Percentiles rank a stretch among this genome's conserved stretches.
Conservation (phyloP, 1,139 yeast species). For the Magnusiomyces ingens region DNA sequence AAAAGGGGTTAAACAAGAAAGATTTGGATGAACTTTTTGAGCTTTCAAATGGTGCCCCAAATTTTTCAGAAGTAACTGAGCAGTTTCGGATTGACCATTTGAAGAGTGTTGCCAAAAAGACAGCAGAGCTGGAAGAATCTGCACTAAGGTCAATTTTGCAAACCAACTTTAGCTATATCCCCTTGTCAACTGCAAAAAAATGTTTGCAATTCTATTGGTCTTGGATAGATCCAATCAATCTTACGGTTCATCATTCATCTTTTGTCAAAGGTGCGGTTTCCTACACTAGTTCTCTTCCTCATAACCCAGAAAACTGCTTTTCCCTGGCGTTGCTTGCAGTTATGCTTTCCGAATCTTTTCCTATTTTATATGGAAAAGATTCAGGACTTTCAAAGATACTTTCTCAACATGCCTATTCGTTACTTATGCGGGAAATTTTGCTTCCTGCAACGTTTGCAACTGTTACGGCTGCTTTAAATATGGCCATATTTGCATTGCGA, state of each 20-base stretch:
- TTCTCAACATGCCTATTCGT: conserved; percentile 13
- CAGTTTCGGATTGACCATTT: background rate
- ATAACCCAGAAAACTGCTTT: conserved; percentile 9
- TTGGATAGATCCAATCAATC: conserved; percentile 14
- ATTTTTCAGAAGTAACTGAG: background rate
- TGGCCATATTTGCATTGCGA: conserved; percentile 10
- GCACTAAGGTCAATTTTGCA: conserved; percentile 10
- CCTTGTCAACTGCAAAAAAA: conserved; percentile 10
- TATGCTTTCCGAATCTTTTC: conserved; percentile 10
- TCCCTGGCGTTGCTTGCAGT: conserved; percentile 13
- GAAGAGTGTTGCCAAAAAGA: background rate
- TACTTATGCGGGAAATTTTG: conserved; percentile 14
- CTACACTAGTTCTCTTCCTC: conserved; percentile 6
- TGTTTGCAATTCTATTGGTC: conserved; percentile 15
- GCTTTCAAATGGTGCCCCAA: too few relatives aligned
- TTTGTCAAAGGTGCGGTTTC: conserved; percentile 14
- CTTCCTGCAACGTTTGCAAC: conserved; percentile 11
- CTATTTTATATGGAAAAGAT: conserved; percentile 10
- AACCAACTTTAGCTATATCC: conserved; percentile 12
- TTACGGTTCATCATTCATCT: conserved; percentile 13
- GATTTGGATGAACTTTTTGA: background rate
- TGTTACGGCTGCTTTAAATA: conserved; percentile 8
- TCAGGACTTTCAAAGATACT: conserved; percentile 10
- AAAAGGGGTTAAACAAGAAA: too few relatives aligned
- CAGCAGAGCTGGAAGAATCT: conserved; percentile 4